phyloP scores from a whole-genome alignment of 805 yeast genomes.

The Sungouiella blattae region DNA sequence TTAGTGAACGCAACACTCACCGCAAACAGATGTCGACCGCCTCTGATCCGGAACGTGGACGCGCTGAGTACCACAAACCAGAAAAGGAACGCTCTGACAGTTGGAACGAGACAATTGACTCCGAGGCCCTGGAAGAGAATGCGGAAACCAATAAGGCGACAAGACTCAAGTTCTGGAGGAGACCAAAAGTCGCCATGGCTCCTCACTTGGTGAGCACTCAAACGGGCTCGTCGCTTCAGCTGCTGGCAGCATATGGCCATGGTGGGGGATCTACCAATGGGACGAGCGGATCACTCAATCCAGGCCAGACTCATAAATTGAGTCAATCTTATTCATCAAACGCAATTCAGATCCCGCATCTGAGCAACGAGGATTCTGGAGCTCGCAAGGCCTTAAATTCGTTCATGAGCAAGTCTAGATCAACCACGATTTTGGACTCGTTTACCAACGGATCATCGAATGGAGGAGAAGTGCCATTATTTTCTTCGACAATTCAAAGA shows the following conservation, averaged over 20 bases:
- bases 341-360: constrained; percentile 10
- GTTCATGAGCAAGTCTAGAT: constrained; percentile 39
- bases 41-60: not conserved
- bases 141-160: constrained; percentile 23
- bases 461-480: constrained; percentile 28
- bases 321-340: constrained; percentile 13
- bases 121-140: not conserved
- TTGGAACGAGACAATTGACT: too few species aligned
- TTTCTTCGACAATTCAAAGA: constrained; percentile 56
- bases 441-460: constrained; percentile 19
- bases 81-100: too few species aligned
- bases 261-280: constrained; percentile 14
- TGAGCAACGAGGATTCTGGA: constrained; percentile 2
- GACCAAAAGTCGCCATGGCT: constrained; percentile 33
- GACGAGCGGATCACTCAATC: constrained; percentile 11
- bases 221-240: constrained; percentile 6
- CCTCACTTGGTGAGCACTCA: not conserved
- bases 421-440: constrained; percentile 44
- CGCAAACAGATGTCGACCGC: not conserved
- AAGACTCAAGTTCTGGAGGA: constrained; percentile 42
- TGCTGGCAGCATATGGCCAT: too few species aligned
- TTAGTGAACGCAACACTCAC: constrained; percentile 1
- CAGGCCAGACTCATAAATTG: too few species aligned
- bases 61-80: too few species aligned
- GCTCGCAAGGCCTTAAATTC: constrained; percentile 11